Base-by-base conservation (phyloP, 2,329 filamentous ascomycete genomes). In the Aureobasidium sp. region DNA sequence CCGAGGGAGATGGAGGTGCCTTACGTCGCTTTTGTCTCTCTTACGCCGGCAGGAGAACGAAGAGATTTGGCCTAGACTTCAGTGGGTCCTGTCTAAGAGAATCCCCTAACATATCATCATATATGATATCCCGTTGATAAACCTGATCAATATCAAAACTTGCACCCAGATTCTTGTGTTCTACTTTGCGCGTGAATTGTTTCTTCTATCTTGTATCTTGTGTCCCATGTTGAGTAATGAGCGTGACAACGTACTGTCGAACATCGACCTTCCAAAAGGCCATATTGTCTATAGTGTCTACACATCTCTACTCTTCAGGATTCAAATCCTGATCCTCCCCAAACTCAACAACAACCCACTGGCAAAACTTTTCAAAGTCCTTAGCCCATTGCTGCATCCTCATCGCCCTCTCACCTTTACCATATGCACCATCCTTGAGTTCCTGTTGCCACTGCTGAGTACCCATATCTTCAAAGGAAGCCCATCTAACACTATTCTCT, bases 401-500 rank as follows among this genome's bases (percentile, higher is more conserved):
- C 72, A 85, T 72, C 0, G 89, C 89, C 72, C 94, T 88, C 59
- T 88, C 67, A 0, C 90, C 85, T 52, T 79, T 78, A 1, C 91
- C 92, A 64, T 88, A 77, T 47, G 86, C 86, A 0, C 90, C 92
- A 65, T 88, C 85, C 63, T 84, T 86, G 65, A 97, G 81, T 61
- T 86, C 89, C 60, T 83, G 80, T 27, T 81, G 74, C 91, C 92
- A 97, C 49, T 87, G 84, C 8, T 85, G 82, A 11, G 82, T 74
- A 25, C 75, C 81, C 71, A 91, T 86, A 67, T 97, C 91, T 71
- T 96, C 91, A 68, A 92, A 95, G 27, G 87, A 88, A 9, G 91
- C 88, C 90, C 91, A 97, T 44, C 90, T 83, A 47, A 97, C 86
- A 66, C 90, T 95, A 71, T 96, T 97, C 79, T 97, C 91, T 0